A percentile compares a stretch with the other conserved stretches of the same genome.
These are phyloP conservation scores for Lasiosphaeriaceae sp. DNA, from an alignment of 495 filamentous ascomycete species.

Conservation along the genomic window DNA sequence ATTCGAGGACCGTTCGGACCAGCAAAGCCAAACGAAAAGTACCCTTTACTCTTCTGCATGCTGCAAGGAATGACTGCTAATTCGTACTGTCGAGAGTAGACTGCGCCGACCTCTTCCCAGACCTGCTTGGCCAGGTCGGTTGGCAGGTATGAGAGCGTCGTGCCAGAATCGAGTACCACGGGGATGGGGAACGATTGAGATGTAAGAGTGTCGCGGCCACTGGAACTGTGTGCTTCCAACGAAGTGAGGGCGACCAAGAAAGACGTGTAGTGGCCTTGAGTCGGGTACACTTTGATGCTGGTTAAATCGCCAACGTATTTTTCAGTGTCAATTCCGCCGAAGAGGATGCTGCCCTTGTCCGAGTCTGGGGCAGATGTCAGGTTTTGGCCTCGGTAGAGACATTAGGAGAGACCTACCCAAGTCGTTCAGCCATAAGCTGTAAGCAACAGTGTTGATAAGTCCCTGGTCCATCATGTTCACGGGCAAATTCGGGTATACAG, in stretches of 20 bases:
- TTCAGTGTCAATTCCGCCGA: constrained; percentile 85
- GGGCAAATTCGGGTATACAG: constrained; percentile 74
- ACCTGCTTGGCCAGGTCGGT: constrained; percentile 60
- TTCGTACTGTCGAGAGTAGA: constrained; percentile 41
- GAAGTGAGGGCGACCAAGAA: constrained; percentile 75
- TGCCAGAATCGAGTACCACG: constrained; percentile 86
- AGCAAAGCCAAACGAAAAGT: constrained; percentile 70
- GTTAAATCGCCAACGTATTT: constrained; percentile 76
- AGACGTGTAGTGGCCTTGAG: constrained; percentile 45
- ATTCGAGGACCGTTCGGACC: constrained; percentile 60
- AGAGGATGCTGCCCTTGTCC: constrained; percentile 54
- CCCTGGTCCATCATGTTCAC: constrained; percentile 67
- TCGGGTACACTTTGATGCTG: constrained; percentile 58
- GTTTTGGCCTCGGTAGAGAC: neutral
- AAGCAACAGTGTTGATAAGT: constrained; percentile 76
- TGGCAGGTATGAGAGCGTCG: constrained; percentile 81
- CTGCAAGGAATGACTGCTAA: constrained; percentile 68
- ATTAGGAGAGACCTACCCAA: constrained; percentile 39
- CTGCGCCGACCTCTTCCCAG: constrained; percentile 65
- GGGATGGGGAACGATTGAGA: constrained; percentile 53
- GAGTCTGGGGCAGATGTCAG: constrained; percentile 23
- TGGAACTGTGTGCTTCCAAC: constrained; percentile 39
- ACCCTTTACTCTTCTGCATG: constrained; percentile 56
- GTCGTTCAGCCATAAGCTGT: constrained; percentile 87
- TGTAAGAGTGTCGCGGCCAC: constrained; percentile 47